Percentiles rank a stretch among this genome's conserved stretches.
These are phyloP conservation scores for Capsicum pubescens DNA, from an alignment of 257 asterid species.

Conservation along the genomic window DNA sequence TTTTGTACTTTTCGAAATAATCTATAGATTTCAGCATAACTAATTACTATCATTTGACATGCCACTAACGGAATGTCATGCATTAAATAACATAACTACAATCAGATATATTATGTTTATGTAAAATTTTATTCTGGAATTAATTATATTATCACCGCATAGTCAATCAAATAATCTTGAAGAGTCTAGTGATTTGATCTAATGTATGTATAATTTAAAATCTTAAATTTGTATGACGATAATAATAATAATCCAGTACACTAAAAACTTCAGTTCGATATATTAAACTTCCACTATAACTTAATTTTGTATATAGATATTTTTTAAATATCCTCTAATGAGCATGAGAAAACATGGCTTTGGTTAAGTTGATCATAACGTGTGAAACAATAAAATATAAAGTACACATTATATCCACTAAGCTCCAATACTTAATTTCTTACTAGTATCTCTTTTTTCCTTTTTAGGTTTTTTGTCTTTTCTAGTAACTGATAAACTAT, in stretches of 20 bases:
- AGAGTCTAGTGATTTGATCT: not conserved
- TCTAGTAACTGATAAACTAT: conserved; percentile 28
- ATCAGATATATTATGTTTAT: not conserved
- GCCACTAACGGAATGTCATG: not conserved
- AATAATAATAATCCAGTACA: too few relatives aligned
- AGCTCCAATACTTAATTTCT: conserved; percentile 18
- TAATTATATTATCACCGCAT: not conserved
- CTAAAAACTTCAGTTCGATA: too few relatives aligned
- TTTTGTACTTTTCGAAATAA: not conserved
- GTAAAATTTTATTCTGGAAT: not conserved
- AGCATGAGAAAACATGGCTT: conserved; percentile 21
- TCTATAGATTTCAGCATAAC: not conserved
- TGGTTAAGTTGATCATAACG: not conserved
- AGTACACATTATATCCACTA: conserved; percentile 48
- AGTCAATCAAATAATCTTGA: not conserved
- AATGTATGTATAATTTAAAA: too few relatives aligned
- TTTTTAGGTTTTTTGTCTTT: conserved; percentile 4
- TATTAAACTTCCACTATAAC: too few relatives aligned
- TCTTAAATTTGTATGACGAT: too few relatives aligned
- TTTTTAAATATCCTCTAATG: conserved; percentile 5
- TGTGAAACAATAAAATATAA: conserved; percentile 31
- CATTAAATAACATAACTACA: not conserved
- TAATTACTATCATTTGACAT: not conserved
- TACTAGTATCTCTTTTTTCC: conserved; percentile 11
- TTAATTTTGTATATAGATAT: not conserved